Base-by-base conservation (phyloP, 192 early-diverging fungal genomes). In the Backusella sp. region DNA sequence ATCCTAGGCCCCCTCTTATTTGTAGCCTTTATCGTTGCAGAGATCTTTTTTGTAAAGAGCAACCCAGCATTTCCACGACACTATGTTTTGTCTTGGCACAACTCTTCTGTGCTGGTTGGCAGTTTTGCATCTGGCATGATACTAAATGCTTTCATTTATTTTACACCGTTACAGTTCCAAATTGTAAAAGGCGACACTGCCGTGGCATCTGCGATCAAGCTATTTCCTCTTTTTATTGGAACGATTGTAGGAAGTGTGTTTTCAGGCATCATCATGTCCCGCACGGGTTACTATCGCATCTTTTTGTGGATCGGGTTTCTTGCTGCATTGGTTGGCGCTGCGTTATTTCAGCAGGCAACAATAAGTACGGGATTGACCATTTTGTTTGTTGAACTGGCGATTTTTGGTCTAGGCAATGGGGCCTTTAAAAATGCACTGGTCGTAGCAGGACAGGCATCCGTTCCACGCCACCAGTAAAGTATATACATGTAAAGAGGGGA, bases 391-490 rank as follows among this genome's bases (percentile, higher is more conserved):
- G 92, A 85, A 68, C 74, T 96, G 71, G 76, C 94, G 4, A 76
- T 95, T 59, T 37, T 88, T 39, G 97, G 96, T 6, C 36, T 91
- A 32, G 97, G 97, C 6, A 70, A 91, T 42, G 97, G 97, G 39
- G 70, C 82, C 30, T 87, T 90, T 69, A 87, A 96, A 66, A 93
- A 94, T 76, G 88, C 88, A 5, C 80, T 90, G 19, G 82, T 89
- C 49, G 82, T 95, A 5, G 86, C 88, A 21, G 85, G 88, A 37
- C 95, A 96, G 78, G 86, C 90, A 2, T 77, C 87, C 14, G 92
- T 94, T 30, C 68, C 72, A 1, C 72, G 80, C 19, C 71, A 76
- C 37, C 84, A 92, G 81, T 62, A 28, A 28, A 62, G 6, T 11
- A 62, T 14, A 23, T 21, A 30, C 9, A 62, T 26, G 21, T 3